A percentile compares a stretch with the other conserved stretches of the same genome.
Conservation (phyloP, 164 flowering plant genomes). For the Vitis rotundifolia region DNA sequence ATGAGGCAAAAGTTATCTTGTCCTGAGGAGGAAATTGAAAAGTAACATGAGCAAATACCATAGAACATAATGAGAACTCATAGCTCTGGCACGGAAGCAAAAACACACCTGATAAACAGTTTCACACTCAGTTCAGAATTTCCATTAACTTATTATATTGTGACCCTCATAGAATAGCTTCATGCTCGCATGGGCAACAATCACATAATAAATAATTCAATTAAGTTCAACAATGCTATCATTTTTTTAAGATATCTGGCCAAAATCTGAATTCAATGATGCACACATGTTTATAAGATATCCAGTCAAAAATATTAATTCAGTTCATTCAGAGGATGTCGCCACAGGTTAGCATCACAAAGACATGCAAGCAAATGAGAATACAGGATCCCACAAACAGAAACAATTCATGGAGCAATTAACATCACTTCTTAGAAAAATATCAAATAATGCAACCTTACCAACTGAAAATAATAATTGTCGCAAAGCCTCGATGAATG, state of each 20-base stretch:
- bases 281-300: no score
- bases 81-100: background rate
- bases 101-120: background rate
- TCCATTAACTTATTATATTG: no score
- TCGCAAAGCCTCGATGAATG: conserved; percentile 94
- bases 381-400: background rate
- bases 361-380: background rate
- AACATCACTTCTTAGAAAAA: background rate
- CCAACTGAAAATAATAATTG: conserved; percentile 91
- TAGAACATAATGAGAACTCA: background rate
- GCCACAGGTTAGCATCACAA: background rate
- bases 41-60: conserved; percentile 9
- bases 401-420: background rate
- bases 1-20: conserved; percentile 87
- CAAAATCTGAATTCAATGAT: no score
- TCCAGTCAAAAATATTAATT: no score
- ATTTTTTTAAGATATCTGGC: no score
- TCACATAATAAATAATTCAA: no score
- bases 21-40: conserved; percentile 40
- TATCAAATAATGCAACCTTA: conserved; percentile 25
- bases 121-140: background rate
- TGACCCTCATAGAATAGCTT: no score
- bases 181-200: no score
- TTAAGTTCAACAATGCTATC: no score
- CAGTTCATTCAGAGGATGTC: no score